phyloP scores from a whole-genome alignment of 257 asterid species.

The Scutellaria barbata region DNA sequence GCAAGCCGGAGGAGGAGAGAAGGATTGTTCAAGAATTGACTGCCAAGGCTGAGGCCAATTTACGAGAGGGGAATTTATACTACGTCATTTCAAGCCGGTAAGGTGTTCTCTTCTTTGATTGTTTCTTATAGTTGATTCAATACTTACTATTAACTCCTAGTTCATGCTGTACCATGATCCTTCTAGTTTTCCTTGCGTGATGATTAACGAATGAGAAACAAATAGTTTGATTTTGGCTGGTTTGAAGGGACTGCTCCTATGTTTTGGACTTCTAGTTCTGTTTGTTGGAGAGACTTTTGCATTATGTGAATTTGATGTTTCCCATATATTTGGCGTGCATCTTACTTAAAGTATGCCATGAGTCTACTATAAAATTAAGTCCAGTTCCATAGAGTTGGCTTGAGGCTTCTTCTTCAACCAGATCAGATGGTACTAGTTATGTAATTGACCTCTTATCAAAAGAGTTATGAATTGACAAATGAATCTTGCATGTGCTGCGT shows the following conservation, averaged over 20 bases:
- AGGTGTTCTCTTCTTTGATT: constrained; percentile 17
- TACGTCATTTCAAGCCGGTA: constrained; percentile 77
- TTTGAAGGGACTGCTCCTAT: background rate
- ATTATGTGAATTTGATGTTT: background rate
- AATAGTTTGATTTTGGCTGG: background rate
- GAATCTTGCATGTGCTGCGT: background rate
- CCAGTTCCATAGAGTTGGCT: constrained; percentile 7
- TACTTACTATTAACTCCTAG: background rate
- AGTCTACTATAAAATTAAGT: background rate
- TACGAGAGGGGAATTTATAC: constrained; percentile 70
- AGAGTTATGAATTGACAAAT: too few relatives aligned
- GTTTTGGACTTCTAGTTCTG: background rate
- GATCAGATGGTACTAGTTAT: background rate
- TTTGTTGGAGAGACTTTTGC: background rate
- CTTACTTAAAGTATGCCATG: background rate
- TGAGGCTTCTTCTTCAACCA: constrained; percentile 8
- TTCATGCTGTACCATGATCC: background rate
- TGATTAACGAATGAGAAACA: background rate
- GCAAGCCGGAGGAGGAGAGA: constrained; percentile 84
- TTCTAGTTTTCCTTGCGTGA: background rate
- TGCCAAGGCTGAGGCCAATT: constrained; percentile 70
- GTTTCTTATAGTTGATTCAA: constrained; percentile 8
- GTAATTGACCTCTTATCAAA: background rate
- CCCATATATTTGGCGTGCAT: background rate
- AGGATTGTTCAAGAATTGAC: constrained; percentile 68